Conservation (phyloP, 352 stramenopile species). For the Pythium phragmitis region DNA sequence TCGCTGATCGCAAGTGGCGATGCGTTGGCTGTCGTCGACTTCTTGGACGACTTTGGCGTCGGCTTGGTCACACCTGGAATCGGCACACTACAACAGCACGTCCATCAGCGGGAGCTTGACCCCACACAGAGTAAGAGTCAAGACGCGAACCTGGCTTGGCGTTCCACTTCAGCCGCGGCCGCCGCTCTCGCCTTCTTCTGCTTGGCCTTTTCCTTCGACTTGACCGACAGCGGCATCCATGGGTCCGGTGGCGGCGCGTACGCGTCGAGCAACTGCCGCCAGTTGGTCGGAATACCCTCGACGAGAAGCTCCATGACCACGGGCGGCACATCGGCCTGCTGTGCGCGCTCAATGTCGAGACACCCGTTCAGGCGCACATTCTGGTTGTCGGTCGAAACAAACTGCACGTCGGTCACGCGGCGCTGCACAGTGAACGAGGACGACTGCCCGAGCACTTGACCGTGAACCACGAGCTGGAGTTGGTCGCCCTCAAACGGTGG, state of each 20-base stretch:
- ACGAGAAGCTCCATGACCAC: constrained; percentile 48
- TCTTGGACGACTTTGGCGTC: not conserved
- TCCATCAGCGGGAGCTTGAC: not conserved
- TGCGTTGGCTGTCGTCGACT: not conserved
- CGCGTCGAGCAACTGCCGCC: constrained; percentile 27
- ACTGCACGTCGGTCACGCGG: constrained; percentile 39
- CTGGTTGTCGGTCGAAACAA: constrained; percentile 41
- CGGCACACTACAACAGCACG: not conserved
- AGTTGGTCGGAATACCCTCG: constrained; percentile 55
- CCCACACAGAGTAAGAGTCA: not conserved
- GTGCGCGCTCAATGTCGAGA: constrained; percentile 39
- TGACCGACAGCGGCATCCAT: constrained; percentile 13
- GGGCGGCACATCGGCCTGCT: constrained; percentile 33
- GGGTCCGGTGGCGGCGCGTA: constrained; percentile 21
- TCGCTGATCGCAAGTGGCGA: not conserved
- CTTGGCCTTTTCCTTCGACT: constrained; percentile 19
- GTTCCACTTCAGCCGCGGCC: not conserved
- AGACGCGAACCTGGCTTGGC: constrained; percentile 4
- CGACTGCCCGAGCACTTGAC: constrained; percentile 29
- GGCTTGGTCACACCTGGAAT: constrained; percentile 11
- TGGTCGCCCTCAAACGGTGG: constrained; percentile 21
- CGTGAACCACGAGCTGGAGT: constrained; percentile 38
- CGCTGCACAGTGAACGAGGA: constrained; percentile 40
- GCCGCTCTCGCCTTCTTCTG: constrained; percentile 11
- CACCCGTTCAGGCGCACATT: constrained; percentile 42